Conservation (phyloP, 192 early-diverging fungal species). For the Coemansia umbellata region DNA sequence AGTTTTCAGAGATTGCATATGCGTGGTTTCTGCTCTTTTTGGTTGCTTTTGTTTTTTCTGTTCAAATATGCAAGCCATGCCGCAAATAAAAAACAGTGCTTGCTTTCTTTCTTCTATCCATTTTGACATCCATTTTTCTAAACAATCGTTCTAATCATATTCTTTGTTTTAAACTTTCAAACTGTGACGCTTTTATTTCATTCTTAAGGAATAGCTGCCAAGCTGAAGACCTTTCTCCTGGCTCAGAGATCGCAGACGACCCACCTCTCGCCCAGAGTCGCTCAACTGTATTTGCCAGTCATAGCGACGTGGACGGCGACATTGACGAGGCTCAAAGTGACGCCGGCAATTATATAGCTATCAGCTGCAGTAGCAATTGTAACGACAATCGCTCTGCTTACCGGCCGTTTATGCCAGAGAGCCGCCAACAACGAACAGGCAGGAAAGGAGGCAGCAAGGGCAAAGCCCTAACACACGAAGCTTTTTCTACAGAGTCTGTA, state of each 20-base stretch:
- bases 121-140: too few species aligned
- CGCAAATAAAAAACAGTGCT: too few species aligned
- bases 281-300: neutral
- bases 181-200: neutral
- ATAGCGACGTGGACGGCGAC: conserved; percentile 5
- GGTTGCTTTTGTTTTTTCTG: too few species aligned
- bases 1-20: too few species aligned
- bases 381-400: conserved; percentile 13
- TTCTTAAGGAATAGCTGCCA: neutral
- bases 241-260: conserved; percentile 1
- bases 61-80: too few species aligned
- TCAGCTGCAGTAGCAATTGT: conserved; percentile 11
- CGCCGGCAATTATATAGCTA: too few species aligned
- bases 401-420: conserved; percentile 19
- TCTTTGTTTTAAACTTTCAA: neutral
- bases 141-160: too few species aligned
- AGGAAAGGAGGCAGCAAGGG: conserved; percentile 5
- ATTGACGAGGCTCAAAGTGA: conserved; percentile 8
- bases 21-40: too few species aligned
- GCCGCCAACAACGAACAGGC: neutral
- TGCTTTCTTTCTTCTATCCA: too few species aligned
- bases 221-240: conserved; percentile 1
- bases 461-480: conserved; percentile 5
- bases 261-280: neutral
- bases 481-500: neutral